A percentile compares a stretch with the other conserved stretches of the same genome.
Conservation (phyloP, 75 land plant genomes). For the Pinus tabuliformis region DNA sequence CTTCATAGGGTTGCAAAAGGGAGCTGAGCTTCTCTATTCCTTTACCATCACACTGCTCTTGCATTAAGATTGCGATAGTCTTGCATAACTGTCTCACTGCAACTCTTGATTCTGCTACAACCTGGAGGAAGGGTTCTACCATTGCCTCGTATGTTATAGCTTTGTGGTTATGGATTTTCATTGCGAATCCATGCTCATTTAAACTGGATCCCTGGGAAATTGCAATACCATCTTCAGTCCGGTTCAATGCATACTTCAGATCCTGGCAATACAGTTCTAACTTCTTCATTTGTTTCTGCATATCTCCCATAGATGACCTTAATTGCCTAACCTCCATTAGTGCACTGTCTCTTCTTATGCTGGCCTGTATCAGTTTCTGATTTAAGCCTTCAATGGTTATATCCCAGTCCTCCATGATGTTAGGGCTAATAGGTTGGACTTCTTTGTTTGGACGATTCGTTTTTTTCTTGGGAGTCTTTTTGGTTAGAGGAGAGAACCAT, state of each 20-base stretch:
- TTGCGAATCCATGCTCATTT: background rate
- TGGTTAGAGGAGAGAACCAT: slow-evolving; percentile 4
- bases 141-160: slow-evolving; percentile 4
- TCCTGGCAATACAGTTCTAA: slow-evolving; percentile 50
- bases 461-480: slow-evolving; percentile 25
- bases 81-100: slow-evolving; percentile 44
- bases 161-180: too few relatives aligned
- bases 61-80: slow-evolving; percentile 40
- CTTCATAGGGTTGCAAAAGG: slow-evolving; percentile 58
- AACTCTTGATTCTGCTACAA: slow-evolving; percentile 55
- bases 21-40: slow-evolving; percentile 34
- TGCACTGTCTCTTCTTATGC: slow-evolving; percentile 53
- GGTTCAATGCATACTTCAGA: slow-evolving; percentile 33
- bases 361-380: slow-evolving; percentile 50
- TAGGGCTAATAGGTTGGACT: background rate
- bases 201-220: background rate
- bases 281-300: slow-evolving; percentile 48
- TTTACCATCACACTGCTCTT: slow-evolving; percentile 27
- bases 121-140: slow-evolving; percentile 43
- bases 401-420: slow-evolving; percentile 37
- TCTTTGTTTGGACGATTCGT: slow-evolving; percentile 1
- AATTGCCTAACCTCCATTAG: slow-evolving; percentile 47
- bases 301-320: slow-evolving; percentile 46
- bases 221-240: background rate
- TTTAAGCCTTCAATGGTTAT: slow-evolving; percentile 37